Percentiles rank a stretch among this genome's conserved stretches.
These are phyloP conservation scores for Cenchrus americanus DNA, from an alignment of 176 grass and related monocot species.

Conservation along the genomic window DNA sequence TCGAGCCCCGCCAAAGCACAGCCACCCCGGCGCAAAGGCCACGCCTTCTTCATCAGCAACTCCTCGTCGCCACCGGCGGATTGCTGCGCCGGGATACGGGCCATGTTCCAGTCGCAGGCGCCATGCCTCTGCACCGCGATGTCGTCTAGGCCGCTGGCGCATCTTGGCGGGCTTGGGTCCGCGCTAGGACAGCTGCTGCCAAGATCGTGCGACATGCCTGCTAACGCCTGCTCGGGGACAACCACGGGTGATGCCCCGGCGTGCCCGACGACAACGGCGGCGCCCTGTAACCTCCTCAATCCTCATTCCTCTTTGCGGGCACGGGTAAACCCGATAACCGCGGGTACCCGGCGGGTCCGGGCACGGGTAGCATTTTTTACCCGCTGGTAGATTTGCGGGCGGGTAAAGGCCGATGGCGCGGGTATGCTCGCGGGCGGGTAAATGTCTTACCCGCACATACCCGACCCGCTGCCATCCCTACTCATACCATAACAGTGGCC, in stretches of 20 bases:
- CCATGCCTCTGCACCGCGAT: conserved; percentile 66
- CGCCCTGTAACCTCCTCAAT: too few relatives aligned
- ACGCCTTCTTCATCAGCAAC: conserved; percentile 68
- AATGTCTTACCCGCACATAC: too few relatives aligned
- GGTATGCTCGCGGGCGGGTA: too few relatives aligned
- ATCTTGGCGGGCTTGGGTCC: conserved; percentile 35
- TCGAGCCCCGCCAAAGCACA: conserved; percentile 36
- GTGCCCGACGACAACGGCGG: not conserved
- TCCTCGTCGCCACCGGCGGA: conserved; percentile 57
- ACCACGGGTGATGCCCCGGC: conserved; percentile 1
- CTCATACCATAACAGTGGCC: too few relatives aligned
- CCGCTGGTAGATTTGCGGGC: too few relatives aligned
- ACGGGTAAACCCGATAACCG: too few relatives aligned
- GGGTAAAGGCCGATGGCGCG: too few relatives aligned
- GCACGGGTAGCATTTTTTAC: too few relatives aligned
- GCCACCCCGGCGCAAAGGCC: conserved; percentile 53
- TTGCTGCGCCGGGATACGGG: conserved; percentile 59
- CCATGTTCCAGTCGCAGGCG: conserved; percentile 61
- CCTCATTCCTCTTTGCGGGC: too few relatives aligned
- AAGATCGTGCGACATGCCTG: conserved; percentile 58
- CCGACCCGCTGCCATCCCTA: too few relatives aligned
- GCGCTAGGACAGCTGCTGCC: conserved; percentile 58
- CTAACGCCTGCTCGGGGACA: conserved; percentile 39
- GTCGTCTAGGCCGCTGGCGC: conserved; percentile 24
- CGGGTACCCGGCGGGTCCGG: too few relatives aligned